Percentiles rank a stretch among this genome's conserved stretches.
Evolutionary conservation across 345 rosid genomes (phyloP).

Genomic region (Passiflora organensis): DNA sequence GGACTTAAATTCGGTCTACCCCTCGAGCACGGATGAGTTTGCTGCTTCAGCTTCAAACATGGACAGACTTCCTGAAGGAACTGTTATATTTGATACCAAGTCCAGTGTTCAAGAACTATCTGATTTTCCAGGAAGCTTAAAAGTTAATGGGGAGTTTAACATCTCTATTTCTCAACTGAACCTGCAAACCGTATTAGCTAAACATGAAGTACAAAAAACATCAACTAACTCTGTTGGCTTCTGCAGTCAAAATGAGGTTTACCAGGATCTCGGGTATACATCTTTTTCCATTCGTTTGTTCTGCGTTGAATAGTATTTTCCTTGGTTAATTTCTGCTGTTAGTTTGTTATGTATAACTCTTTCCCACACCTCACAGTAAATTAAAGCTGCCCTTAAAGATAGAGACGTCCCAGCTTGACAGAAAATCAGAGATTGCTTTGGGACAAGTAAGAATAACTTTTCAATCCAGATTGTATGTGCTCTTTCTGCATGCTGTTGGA

Average conservation of each 20-base stretch:
- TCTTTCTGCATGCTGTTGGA: too few species aligned
- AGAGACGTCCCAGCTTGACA: constrained; percentile 17
- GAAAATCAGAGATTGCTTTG: constrained; percentile 25
- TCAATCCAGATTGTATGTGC: neutral
- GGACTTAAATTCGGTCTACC: constrained; percentile 23
- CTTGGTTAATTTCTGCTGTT: neutral
- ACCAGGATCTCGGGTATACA: constrained; percentile 27
- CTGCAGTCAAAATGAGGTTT: constrained; percentile 14
- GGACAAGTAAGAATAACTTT: constrained; percentile 32
- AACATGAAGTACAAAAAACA: constrained; percentile 22
- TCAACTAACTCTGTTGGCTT: constrained; percentile 14
- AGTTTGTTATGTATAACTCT: neutral
- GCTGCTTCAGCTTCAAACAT: constrained; percentile 12
- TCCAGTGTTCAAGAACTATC: constrained; percentile 17
- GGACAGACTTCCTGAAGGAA: constrained; percentile 22
- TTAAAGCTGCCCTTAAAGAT: constrained; percentile 24
- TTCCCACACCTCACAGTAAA: constrained; percentile 17
- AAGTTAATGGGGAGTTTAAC: constrained; percentile 4
- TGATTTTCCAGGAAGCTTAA: constrained; percentile 1
- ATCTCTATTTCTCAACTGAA: constrained; percentile 18
- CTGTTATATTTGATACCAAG: constrained; percentile 9
- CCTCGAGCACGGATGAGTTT: constrained; percentile 20
- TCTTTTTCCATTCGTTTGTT: neutral
- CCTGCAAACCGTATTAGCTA: constrained; percentile 13
- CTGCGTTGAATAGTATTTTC: neutral